Conservation (phyloP, 805 yeast species). For the Myxozyma neotropica region DNA sequence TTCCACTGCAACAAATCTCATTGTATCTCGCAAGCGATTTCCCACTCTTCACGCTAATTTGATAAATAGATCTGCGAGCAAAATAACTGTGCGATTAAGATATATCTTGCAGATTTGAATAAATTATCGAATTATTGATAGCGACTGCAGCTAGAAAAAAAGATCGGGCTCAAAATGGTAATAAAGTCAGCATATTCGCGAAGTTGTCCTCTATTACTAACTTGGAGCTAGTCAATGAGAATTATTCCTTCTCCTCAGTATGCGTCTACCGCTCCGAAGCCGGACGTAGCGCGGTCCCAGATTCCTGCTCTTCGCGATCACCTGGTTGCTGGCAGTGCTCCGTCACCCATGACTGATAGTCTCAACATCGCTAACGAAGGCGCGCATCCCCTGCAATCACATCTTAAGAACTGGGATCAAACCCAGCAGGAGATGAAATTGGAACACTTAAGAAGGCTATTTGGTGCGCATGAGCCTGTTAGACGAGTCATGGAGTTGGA, state of each 20-base stretch:
- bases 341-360: conserved; percentile 45
- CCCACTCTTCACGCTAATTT: no score
- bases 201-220: not conserved
- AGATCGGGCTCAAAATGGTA: not conserved
- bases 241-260: conserved; percentile 16
- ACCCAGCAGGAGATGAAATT: conserved; percentile 69
- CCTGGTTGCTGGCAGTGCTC: conserved; percentile 15
- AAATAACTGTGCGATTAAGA: no score
- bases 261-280: conserved; percentile 24
- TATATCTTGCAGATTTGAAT: no score
- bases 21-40: no score
- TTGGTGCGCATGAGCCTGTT: conserved; percentile 94
- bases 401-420: conserved; percentile 77
- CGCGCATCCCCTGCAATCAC: conserved; percentile 81
- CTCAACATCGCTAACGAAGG: conserved; percentile 53
- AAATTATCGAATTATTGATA: no score
- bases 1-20: not conserved
- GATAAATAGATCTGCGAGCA: no score
- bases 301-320: conserved; percentile 26
- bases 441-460: conserved; percentile 77
- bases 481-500: conserved; percentile 86
- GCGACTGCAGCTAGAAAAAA: no score
- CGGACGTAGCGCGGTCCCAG: conserved; percentile 10
- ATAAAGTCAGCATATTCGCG: not conserved
- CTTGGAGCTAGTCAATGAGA: conserved; percentile 19